Evolutionary conservation across 257 asterid genomes (phyloP).

Genomic region (Paraleonurus japonicus): DNA sequence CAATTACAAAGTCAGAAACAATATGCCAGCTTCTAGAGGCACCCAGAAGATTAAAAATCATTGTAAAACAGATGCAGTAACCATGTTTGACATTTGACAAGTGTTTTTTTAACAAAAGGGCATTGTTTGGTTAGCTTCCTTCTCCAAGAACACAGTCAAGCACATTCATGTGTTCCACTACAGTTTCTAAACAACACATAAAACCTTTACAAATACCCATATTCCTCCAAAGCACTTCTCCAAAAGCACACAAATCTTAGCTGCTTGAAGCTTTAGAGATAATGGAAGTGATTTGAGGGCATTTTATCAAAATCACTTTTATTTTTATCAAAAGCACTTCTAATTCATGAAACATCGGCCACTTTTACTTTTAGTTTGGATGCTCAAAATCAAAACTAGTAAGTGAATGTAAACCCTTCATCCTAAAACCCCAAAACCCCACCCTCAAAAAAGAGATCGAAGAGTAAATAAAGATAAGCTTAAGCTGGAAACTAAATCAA

Average conservation of each 20-base stretch:
- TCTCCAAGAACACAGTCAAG: not conserved
- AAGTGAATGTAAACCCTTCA: not conserved
- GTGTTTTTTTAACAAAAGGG: not conserved
- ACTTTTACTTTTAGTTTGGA: too few species aligned
- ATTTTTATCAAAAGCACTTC: not conserved
- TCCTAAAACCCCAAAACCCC: too few species aligned
- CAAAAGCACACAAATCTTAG: not conserved
- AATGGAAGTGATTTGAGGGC: not conserved
- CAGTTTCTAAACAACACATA: too few species aligned
- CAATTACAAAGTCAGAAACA: not conserved
- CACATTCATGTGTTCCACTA: not conserved
- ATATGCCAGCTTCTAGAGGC: not conserved
- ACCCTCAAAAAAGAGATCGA: not conserved
- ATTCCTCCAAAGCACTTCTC: not conserved
- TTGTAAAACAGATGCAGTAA: not conserved
- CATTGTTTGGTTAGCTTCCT: not conserved
- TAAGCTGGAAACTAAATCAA: slow-evolving; percentile 10
- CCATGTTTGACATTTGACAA: not conserved
- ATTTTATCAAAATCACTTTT: not conserved
- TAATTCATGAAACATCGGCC: too few species aligned
- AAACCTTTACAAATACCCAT: not conserved
- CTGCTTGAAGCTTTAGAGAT: not conserved
- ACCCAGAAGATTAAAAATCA: not conserved
- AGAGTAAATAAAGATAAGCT: too few species aligned
- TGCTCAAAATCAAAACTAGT: not conserved